Evolutionary conservation across 1,284 basidiomycete genomes (phyloP).

Genomic region (Pseudozyma sp.): DNA sequence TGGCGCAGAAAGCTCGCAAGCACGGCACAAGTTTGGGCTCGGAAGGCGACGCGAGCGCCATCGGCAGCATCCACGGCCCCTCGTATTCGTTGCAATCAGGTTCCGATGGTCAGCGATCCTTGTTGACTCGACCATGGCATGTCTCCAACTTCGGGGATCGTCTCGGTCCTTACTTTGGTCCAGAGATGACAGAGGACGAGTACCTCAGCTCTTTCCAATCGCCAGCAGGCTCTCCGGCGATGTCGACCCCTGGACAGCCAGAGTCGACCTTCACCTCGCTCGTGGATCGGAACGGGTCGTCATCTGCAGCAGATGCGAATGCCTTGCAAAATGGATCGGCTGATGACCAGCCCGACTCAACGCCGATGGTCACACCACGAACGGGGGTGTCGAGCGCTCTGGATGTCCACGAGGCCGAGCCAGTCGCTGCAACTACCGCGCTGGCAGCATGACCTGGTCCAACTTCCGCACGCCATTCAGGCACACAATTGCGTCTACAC

Average conservation of each 20-base stretch:
- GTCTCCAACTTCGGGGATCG: constrained; percentile 18
- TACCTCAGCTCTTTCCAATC: constrained; percentile 45
- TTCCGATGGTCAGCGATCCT: constrained; percentile 2
- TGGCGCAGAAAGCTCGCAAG: constrained; percentile 56
- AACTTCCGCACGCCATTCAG: constrained; percentile 3
- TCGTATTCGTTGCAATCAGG: not conserved
- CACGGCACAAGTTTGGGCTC: constrained; percentile 30
- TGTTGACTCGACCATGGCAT: constrained; percentile 15
- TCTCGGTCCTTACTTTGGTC: constrained; percentile 19
- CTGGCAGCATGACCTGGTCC: constrained; percentile 18
- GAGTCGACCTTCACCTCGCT: constrained; percentile 13
- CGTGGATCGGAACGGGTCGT: constrained; percentile 4
- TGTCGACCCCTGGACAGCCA: constrained; percentile 34
- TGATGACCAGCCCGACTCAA: constrained; percentile 12
- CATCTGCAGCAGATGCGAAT: not conserved
- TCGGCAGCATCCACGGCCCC: not conserved
- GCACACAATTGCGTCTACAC: not conserved
- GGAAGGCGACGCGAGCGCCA: constrained; percentile 3
- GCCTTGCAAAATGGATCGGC: constrained; percentile 4
- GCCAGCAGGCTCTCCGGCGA: constrained; percentile 39
- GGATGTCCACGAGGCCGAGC: constrained; percentile 10
- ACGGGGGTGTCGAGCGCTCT: constrained; percentile 4
- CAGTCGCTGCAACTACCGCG: constrained; percentile 5
- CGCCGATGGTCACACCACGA: constrained; percentile 15
- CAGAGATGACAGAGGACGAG: constrained; percentile 44